Base-by-base conservation (phyloP, 2,329 filamentous ascomycete species). In the Akanthomyces lecanii region DNA sequence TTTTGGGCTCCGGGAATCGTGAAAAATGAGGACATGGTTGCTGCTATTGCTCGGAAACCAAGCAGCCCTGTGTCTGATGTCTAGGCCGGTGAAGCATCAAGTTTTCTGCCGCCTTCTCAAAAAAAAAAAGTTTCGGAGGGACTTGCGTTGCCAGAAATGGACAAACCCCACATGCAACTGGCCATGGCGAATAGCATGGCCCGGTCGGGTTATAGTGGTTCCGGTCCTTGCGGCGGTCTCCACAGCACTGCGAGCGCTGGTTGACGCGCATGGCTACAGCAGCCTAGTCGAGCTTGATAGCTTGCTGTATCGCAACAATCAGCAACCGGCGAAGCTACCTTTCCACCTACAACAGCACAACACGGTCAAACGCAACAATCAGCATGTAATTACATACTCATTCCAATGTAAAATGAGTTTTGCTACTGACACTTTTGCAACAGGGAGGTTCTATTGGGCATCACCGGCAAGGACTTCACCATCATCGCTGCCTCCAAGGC, bases 381-480 rank as follows among this genome's bases (percentile, higher is more conserved):
- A 63, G 25, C 55, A 63, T 63, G 61, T 63, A 57, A 61, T 23
- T 21, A 21, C 12, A 33, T 23, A 58, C 18, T 12, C 21, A 18
- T 36, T 21, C 33, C 18, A 18, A 60, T 28, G 64, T 30, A 55
- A 4, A n/a, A 54, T n/a, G 7, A 28, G 6, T 16, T 28, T 48
- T 28, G 33, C 25, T 16, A 11, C 52, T 57, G 45, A 56, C 53
- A 36, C 23, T 25, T 7, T 10, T 5, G 4, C 28, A 23, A 33
- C 65, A 98, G 93, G 95, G 95, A 99, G 87, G 91, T 98, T 76
- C 85, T 99, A 75, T 86, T 99, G 71, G 95, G 95, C 74, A 97
- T 99, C 78, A 97, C 94, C 65, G 96, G 95, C 82, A 97, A 97
- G 84, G 96, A 99, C 86, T 99, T 97, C 78, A 96, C 93, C 81